Evolutionary conservation across 176 grass and related monocot genomes (phyloP), one percentile per base, ranked within the genome.

Genomic region (Carex pumila): DNA sequence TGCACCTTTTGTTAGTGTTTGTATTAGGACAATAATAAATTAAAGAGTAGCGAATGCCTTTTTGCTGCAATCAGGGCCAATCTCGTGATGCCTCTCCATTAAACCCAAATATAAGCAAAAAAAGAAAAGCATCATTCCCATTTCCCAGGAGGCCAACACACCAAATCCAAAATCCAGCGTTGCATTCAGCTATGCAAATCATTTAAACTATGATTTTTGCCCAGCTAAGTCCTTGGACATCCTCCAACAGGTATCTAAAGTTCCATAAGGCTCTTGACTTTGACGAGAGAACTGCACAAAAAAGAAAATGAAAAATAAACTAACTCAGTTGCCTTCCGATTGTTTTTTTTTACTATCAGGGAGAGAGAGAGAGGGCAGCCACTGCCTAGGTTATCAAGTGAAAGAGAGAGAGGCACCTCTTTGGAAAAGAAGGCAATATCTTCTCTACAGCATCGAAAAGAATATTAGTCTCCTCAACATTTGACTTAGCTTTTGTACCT

Each of bases 371-470:
- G 43, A 10, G 10, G 29, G 29, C 4, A 37, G 0, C n/a, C 25
- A 25, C 25, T 25, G 25, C 25, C 25, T 25, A 25, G 25, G 25
- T 25, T 25, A 25, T 25, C 12, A 7, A 53, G 47, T 10, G 45
- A 49, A 8, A 50, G 41, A 49, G 43, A 10, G 10, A 36, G 29
- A 7, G 49, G 0, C n/a, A 97, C 90, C 92, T 91, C 74, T 89
- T 84, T 7, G 88, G 62, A 63, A 94, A 36, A 88, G 86, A 90
- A 69, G 92, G 94, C 21, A 94, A 37, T 43, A 91, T 6, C 59
- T 54, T 63, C 61, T 91, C 83, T 6, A 90, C 74, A 84, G 92
- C 74, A 71, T 88, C 49, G 39, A 94, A 49, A 81, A 97, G 74
- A 89, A 88, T 89, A 25, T 85, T 55, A 71, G 39, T 39, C 22